phyloP scores from a whole-genome alignment of 345 rosid species.

The Moricandia moricandioides region DNA sequence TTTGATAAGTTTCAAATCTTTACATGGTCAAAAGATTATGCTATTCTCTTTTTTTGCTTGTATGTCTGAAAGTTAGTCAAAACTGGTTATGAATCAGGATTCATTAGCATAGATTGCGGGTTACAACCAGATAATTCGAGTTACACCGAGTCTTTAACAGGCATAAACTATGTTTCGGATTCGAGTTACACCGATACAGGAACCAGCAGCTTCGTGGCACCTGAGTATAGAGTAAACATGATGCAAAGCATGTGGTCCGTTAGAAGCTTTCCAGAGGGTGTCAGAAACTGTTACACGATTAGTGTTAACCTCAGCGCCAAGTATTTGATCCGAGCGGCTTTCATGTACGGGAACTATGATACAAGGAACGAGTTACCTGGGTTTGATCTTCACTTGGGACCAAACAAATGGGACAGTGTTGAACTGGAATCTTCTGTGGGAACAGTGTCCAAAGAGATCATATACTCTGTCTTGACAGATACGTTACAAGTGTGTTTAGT shows the following conservation, averaged over 20 bases:
- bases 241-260: slow-evolving; percentile 33
- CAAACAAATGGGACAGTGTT: slow-evolving; percentile 44
- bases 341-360: slow-evolving; percentile 63
- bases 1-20: background rate
- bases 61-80: background rate
- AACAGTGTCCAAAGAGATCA: slow-evolving; percentile 28
- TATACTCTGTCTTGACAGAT: slow-evolving; percentile 37
- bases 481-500: slow-evolving; percentile 52
- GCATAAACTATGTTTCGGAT: slow-evolving; percentile 42
- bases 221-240: slow-evolving; percentile 25
- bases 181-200: slow-evolving; percentile 35
- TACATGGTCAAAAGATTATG: slow-evolving; percentile 16
- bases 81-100: slow-evolving; percentile 32
- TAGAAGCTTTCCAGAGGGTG: slow-evolving; percentile 49
- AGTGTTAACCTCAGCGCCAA: slow-evolving; percentile 14
- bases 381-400: slow-evolving; percentile 55
- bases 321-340: slow-evolving; percentile 52
- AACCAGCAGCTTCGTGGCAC: slow-evolving; percentile 5
- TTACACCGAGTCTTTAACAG: slow-evolving; percentile 34
- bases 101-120: slow-evolving; percentile 52
- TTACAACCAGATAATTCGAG: slow-evolving; percentile 29
- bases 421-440: slow-evolving; percentile 10
- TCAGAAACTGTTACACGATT: slow-evolving; percentile 43
- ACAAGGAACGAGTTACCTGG: slow-evolving; percentile 25
- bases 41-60: background rate